Base-by-base conservation (phyloP, 352 stramenopile species). In the Phytopythium cucurbitacearum region DNA sequence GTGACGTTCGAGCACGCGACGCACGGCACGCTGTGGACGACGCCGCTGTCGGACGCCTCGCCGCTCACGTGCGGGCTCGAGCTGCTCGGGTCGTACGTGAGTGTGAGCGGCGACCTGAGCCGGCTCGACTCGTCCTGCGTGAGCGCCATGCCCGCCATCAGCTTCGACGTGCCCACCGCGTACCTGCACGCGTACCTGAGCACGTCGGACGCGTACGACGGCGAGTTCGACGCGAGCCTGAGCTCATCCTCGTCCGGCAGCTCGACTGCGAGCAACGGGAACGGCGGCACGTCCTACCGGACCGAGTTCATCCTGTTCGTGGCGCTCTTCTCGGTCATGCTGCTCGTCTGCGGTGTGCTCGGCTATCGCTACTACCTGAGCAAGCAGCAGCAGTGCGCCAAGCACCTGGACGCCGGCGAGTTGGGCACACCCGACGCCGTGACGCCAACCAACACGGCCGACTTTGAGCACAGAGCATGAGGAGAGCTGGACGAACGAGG, bases 41-140 rank as follows among this genome's bases (percentile, higher is more conserved):
- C 63, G 7, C 53, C 59, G 15, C 52, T 81, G 3, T 10, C 56
- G 12, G 55, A 67, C 1, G 42, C 56, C 11, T 41, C 43, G 28
- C 60, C 45, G 16, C 49, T 62, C n/a, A 76, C 64, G 1, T 87
- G 73, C 21, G 76, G 73, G 2, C 71, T 85, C 57, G 45, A 66
- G 40, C 44, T 87, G 32, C 46, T 85, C 32, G 44, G 56, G 9
- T 76, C 68, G 12, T 85, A 76, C 33, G 73, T 87, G 12, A 57
- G 39, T 33, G 53, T 45, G 28, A 44, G 48, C 9, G 69, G 75
- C 4, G 62, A 80, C 40, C 46, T 86, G 34, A 21, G 52, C 1
- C 45, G 34, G 11, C 37, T 85, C n/a, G 72, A 85, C 59, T 69
- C 60, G n/a, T 67, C 71, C 1, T 88, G 77, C 46, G 52, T 84